These are phyloP conservation scores for Neodidymelliopsis sp. DNA, from an alignment of 2,329 filamentous ascomycete genomes.

Conservation along the genomic window DNA sequence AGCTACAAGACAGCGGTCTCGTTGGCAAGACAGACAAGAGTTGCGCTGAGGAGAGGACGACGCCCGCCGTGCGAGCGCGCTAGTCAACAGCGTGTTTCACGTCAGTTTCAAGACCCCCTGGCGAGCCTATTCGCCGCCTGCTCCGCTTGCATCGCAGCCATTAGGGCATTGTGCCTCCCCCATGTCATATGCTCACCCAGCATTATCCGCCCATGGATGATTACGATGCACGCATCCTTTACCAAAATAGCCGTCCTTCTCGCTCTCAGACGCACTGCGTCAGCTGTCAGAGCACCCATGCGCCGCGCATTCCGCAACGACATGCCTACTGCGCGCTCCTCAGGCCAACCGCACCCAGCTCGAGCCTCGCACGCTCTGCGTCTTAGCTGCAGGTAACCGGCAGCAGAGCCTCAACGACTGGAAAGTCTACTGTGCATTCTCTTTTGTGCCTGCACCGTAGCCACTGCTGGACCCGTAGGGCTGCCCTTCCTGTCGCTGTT, in stretches of 20 bases:
- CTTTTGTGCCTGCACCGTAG: background rate
- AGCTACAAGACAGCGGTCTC: slow-evolving; percentile 12
- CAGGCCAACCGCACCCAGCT: background rate
- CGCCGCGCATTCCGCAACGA: background rate
- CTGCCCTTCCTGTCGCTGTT: slow-evolving; percentile 3
- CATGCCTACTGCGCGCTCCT: background rate
- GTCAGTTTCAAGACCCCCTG: background rate
- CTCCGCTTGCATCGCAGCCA: background rate
- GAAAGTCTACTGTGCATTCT: background rate
- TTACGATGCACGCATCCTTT: slow-evolving; percentile 10
- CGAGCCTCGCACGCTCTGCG: background rate
- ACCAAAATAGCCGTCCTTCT: background rate
- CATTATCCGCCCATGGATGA: slow-evolving; percentile 2
- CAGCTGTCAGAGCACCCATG: background rate
- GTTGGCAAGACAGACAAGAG: slow-evolving; percentile 11
- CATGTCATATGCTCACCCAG: slow-evolving; percentile 3
- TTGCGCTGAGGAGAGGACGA: slow-evolving; percentile 11
- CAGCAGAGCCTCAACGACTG: slow-evolving; percentile 9
- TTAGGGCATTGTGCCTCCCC: slow-evolving; percentile 1
- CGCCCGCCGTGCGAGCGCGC: slow-evolving; percentile 8
- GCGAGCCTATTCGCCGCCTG: slow-evolving; percentile 4
- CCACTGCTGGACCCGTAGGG: slow-evolving; percentile 2
- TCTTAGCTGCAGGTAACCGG: slow-evolving; percentile 13
- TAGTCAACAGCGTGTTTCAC: slow-evolving; percentile 6
- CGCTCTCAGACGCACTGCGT: background rate